Conservation (phyloP, 164 flowering plant genomes). For the Buxus sempervirens region DNA sequence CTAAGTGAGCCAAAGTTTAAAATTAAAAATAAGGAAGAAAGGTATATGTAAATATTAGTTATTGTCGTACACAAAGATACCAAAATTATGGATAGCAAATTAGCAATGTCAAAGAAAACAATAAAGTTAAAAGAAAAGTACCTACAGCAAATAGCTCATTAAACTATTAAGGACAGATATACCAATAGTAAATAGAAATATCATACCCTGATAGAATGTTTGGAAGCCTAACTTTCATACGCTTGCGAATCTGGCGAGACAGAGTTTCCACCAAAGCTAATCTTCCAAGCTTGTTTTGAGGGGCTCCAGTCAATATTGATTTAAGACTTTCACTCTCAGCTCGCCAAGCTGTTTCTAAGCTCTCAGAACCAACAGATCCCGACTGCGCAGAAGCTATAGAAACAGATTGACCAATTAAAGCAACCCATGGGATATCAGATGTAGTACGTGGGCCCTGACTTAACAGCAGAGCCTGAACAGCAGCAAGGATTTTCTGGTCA, state of each 20-base stretch:
- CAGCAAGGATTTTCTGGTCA: slow-evolving; percentile 88
- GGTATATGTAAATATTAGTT: not conserved
- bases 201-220: slow-evolving; percentile 90
- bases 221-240: slow-evolving; percentile 96
- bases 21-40: no score
- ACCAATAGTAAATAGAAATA: not conserved
- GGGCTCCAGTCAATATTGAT: slow-evolving; percentile 84
- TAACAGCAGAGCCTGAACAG: slow-evolving; percentile 89
- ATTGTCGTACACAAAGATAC: not conserved
- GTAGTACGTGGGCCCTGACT: slow-evolving; percentile 94
- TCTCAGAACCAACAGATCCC: slow-evolving; percentile 79
- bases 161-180: not conserved
- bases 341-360: slow-evolving; percentile 93
- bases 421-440: slow-evolving; percentile 93
- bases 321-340: slow-evolving; percentile 97
- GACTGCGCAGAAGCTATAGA: slow-evolving; percentile 91
- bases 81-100: not conserved
- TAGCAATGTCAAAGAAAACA: not conserved
- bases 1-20: no score
- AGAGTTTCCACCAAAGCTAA: slow-evolving; percentile 88
- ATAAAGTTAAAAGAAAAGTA: not conserved
- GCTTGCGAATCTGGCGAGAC: slow-evolving; percentile 82
- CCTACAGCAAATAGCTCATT: not conserved
- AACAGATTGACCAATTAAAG: slow-evolving; percentile 96
- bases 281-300: slow-evolving; percentile 91